These are phyloP conservation scores for Hypoxylon sp. DNA, from an alignment of 2,329 filamentous ascomycete genomes.

Conservation along the genomic window DNA sequence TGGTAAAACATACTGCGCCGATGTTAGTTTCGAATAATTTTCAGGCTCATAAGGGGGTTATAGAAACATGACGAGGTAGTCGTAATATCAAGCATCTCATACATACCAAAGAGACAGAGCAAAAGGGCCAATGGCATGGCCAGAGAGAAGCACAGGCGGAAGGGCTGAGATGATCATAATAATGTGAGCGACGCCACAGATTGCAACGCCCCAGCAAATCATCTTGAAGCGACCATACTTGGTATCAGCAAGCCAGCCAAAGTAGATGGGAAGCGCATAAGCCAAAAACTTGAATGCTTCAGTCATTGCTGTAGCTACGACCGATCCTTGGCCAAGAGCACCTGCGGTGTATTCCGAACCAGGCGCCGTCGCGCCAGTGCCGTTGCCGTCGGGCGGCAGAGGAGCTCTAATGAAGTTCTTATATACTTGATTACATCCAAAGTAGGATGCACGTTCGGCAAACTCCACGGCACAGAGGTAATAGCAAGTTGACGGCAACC, in stretches of 20 bases:
- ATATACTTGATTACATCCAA: conserved; percentile 60
- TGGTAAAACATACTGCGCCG: conserved; percentile 29
- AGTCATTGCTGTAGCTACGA: conserved; percentile 62
- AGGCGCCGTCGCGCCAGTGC: conserved; percentile 51
- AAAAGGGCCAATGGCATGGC: conserved; percentile 65
- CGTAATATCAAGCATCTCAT: background rate
- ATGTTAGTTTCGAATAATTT: conserved; percentile 21
- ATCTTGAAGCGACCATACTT: conserved; percentile 58
- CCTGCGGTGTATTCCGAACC: conserved; percentile 59
- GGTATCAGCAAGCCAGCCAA: conserved; percentile 60
- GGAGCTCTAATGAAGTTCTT: conserved; percentile 69
- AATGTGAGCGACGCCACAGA: conserved; percentile 56
- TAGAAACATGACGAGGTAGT: background rate
- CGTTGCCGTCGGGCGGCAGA: conserved; percentile 59
- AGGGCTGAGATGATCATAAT: conserved; percentile 55
- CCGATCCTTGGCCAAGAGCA: conserved; percentile 64
- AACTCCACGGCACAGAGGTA: conserved; percentile 66
- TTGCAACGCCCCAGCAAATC: conserved; percentile 53
- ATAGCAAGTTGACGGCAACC: conserved; percentile 61
- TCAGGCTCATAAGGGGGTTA: background rate
- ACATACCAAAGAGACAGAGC: conserved; percentile 69
- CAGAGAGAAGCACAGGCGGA: conserved; percentile 60
- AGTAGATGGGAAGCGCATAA: conserved; percentile 62
- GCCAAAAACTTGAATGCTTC: conserved; percentile 63
- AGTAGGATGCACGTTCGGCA: conserved; percentile 65